Evolutionary conservation across 176 grass and related monocot genomes (phyloP).

Genomic region (Zea luxurians): DNA sequence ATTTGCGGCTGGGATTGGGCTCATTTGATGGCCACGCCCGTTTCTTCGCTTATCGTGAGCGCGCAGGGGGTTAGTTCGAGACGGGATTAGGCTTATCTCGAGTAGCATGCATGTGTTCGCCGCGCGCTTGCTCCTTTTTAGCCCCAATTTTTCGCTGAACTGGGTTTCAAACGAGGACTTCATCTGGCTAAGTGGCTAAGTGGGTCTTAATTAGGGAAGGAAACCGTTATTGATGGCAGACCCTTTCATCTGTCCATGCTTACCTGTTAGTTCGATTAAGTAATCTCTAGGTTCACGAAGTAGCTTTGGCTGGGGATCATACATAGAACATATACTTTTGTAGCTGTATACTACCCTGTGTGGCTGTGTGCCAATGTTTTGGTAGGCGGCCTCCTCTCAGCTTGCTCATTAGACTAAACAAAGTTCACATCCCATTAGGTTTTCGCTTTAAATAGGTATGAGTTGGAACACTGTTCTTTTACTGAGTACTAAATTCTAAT

Average conservation of each 20-base stretch:
- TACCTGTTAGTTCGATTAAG: not conserved
- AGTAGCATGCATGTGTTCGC: not conserved
- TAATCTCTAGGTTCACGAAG: not conserved
- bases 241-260: not conserved
- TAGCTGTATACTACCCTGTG: not conserved
- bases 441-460: not conserved
- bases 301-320: not conserved
- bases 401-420: conserved; percentile 5
- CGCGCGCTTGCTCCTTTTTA: not conserved
- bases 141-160: not conserved
- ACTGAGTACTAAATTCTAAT: not conserved
- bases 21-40: not conserved
- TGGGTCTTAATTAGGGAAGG: not conserved
- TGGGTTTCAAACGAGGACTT: not conserved
- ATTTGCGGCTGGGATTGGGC: not conserved
- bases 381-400: not conserved
- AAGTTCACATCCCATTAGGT: not conserved
- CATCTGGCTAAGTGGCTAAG: not conserved
- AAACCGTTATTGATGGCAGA: not conserved
- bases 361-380: not conserved
- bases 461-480: not conserved
- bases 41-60: not conserved
- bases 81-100: not conserved
- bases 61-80: not conserved
- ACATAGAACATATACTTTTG: not conserved